Evolutionary conservation across 1,284 basidiomycete genomes (phyloP), one percentile per base, ranked within the genome.

Genomic region (Polyporus tsugae): DNA sequence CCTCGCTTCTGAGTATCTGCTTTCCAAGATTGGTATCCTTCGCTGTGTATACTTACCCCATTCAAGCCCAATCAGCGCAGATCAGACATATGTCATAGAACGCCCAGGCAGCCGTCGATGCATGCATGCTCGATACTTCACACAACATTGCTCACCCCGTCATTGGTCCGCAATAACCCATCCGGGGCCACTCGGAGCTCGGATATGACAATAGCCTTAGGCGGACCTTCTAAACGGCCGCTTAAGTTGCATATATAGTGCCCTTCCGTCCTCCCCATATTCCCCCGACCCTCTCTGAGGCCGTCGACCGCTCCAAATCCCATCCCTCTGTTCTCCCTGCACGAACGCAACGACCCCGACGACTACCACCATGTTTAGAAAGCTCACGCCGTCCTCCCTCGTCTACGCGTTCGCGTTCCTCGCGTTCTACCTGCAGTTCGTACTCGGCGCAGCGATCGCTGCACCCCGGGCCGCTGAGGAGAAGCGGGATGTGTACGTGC

Each of bases 401-500:
- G 36, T 42, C 25, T 33, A 17, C 52, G 66, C 61, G n/a, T 19
- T 70, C 46, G 65, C 67, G 33, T 46, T 68, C 60, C 42, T 70
- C 52, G 69, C 69, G 17, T 63, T 59, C 15, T 65, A n/a, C 67
- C 53, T 49, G 22, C 69, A 70, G 63, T 60, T 65, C 61, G 71
- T 42, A 38, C 36, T 68, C 36, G 65, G 66, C 17, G 69, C 67
- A 10, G 67, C 71, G 11, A 19, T 42, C 39, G 49, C 29, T 2
- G 49, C 59, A 55, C 17, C 41, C 58, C 62, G 59, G 60, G 59
- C 29, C 53, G 62, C 42, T 63, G 49, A 61, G 29, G 29, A 29
- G 29, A 29, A 29, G 29, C 29, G 29, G 42, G 85, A 87, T 67
- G 85, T 86, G 1, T 86, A 78, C 74, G 79, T 75, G 0, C 86